Evolutionary conservation across 2,329 filamentous ascomycete genomes (phyloP), one percentile per base, ranked within the genome.

Genomic region (Cercospora sp.): DNA sequence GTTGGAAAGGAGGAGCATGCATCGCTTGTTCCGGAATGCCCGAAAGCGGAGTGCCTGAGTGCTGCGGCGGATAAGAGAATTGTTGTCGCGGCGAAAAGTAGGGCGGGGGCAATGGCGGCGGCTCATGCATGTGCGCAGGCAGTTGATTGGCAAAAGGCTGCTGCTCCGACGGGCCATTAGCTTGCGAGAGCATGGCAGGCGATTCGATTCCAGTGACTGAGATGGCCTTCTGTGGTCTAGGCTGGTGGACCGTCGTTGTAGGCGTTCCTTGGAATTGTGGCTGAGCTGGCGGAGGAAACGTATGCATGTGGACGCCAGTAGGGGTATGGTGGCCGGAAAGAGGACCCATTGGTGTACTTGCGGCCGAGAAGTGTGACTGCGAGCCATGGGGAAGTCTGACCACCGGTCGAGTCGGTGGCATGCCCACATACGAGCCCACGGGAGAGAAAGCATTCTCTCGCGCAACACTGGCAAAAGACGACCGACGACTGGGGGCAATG

Each of bases 111-210:
- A 87, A 85, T 26, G 83, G 82, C 68, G 87, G 88, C 45, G 78
- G 76, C 60, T 85, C 85, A 69, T 84, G 83, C 59, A 93, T 86
- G 73, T 94, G 90, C 3, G 90, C 81, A 2, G 94, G 94, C n/a
- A 97, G 89, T 79, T 97, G 94, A 75, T 97, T 94, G 73, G 97
- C 93, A 84, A 98, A 97, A 0, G 94, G 92, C 77, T 94, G 92
- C 74, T 94, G 90, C 75, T 91, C 85, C 76, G 90, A 87, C 13
- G 68, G 65, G 10, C 69, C 66, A 28, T 73, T 70, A 33, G 72
- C 72, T 72, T 88, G 85, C 75, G 88, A 87, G 80, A 88, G 82
- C 73, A 84, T 85, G 5, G 87, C 89, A 3, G 94, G 93, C 7
- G 91, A 91, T 79, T 98, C 95, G 73, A 98, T 97, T 75, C 93